Percentiles rank a stretch among this genome's conserved stretches.
Evolutionary conservation across 2,329 filamentous ascomycete species (phyloP).

Genomic region (Exophiala viscosa): DNA sequence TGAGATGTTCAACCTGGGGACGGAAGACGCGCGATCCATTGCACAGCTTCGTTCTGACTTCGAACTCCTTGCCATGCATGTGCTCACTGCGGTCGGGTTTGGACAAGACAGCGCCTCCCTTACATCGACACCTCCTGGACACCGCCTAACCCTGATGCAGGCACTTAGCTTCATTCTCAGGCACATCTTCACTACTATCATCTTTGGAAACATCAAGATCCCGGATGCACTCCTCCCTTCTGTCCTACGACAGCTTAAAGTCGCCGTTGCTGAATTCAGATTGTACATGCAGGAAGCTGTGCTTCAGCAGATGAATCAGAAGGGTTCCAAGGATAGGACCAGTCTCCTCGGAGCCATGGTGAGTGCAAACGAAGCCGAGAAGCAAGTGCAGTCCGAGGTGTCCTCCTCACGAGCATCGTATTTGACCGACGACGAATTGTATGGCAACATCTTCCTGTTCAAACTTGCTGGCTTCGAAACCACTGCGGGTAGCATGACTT

Average conservation of each 20-base stretch:
- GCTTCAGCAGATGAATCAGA: neutral
- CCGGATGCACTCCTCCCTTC: slow-evolving; percentile 30
- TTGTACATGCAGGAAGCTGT: slow-evolving; percentile 29
- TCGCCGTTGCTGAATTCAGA: slow-evolving; percentile 27
- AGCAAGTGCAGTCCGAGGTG: slow-evolving; percentile 29
- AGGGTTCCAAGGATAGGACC: neutral
- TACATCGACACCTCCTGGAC: neutral
- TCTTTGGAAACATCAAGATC: slow-evolving; percentile 22
- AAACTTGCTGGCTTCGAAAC: slow-evolving; percentile 41
- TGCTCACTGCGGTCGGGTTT: slow-evolving; percentile 25
- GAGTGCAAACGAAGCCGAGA: slow-evolving; percentile 13
- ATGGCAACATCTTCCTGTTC: slow-evolving; percentile 46
- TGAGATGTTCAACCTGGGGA: slow-evolving; percentile 29
- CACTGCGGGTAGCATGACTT: slow-evolving; percentile 34
- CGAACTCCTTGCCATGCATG: slow-evolving; percentile 24
- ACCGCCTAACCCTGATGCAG: slow-evolving; percentile 16
- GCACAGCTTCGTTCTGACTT: neutral
- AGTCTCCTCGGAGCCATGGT: slow-evolving; percentile 4
- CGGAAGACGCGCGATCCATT: slow-evolving; percentile 2
- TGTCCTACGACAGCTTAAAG: slow-evolving; percentile 27
- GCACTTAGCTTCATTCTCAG: slow-evolving; percentile 24
- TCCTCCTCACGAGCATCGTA: slow-evolving; percentile 10
- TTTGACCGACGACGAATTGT: slow-evolving; percentile 37
- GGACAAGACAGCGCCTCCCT: slow-evolving; percentile 7
- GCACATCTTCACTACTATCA: slow-evolving; percentile 17